Evolutionary conservation across 1,139 yeast genomes (phyloP).

Genomic region (Taphrina flavorubra): DNA sequence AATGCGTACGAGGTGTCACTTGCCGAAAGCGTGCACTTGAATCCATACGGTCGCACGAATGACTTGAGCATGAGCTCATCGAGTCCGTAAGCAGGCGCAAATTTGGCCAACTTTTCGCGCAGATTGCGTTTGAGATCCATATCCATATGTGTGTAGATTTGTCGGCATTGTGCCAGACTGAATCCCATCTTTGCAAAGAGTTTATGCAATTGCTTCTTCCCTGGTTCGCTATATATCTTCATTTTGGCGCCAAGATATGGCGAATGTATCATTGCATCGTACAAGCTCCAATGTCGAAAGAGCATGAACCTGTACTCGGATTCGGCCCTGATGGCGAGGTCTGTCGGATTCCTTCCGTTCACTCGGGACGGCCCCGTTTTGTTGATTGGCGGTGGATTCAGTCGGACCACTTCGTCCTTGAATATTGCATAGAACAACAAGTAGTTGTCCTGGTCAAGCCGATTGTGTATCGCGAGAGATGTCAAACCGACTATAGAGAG

Average conservation of each 20-base stretch:
- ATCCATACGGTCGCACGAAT: slow-evolving; percentile 83
- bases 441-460: slow-evolving; percentile 65
- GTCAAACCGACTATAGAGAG: slow-evolving; percentile 86
- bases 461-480: slow-evolving; percentile 74
- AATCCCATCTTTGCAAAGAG: slow-evolving; percentile 97
- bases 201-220: slow-evolving; percentile 82
- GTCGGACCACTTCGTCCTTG: slow-evolving; percentile 81
- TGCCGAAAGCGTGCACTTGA: slow-evolving; percentile 83
- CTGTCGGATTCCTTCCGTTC: slow-evolving; percentile 56
- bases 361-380: slow-evolving; percentile 52
- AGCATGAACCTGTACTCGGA: slow-evolving; percentile 85
- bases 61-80: slow-evolving; percentile 87
- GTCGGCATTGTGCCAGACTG: slow-evolving; percentile 83
- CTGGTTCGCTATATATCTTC: slow-evolving; percentile 89
- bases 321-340: slow-evolving; percentile 69
- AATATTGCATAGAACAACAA: slow-evolving; percentile 72
- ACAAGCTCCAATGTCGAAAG: slow-evolving; percentile 89
- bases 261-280: slow-evolving; percentile 88
- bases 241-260: slow-evolving; percentile 87
- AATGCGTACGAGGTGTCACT: slow-evolving; percentile 91
- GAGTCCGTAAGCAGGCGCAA: slow-evolving; percentile 75
- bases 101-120: slow-evolving; percentile 69
- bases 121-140: slow-evolving; percentile 75
- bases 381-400: slow-evolving; percentile 54
- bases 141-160: slow-evolving; percentile 92